Percentiles rank a stretch among this genome's conserved stretches.
Evolutionary conservation across 345 rosid species (phyloP).

Genomic region (Dipteronia dyeriana): DNA sequence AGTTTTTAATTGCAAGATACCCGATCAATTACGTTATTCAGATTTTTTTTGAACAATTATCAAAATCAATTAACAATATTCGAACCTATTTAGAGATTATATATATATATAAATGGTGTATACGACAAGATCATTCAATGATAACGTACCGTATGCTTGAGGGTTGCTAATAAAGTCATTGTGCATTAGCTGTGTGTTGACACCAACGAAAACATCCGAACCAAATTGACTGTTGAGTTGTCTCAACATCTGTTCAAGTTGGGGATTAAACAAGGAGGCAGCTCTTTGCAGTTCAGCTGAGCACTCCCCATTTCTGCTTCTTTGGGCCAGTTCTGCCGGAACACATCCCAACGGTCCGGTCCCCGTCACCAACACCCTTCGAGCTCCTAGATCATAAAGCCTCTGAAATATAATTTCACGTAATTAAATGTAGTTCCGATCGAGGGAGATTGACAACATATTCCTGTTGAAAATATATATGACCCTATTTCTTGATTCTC

Average conservation of each 20-base stretch:
- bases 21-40: too few relatives aligned
- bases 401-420: conserved; percentile 38
- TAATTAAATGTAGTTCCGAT: too few relatives aligned
- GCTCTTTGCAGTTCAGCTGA: conserved; percentile 56
- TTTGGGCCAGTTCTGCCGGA: conserved; percentile 64
- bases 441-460: too few relatives aligned
- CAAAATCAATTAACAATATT: too few relatives aligned
- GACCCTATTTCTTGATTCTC: too few relatives aligned
- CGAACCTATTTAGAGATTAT: too few relatives aligned
- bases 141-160: conserved; percentile 48
- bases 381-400: conserved; percentile 62
- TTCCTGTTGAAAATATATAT: too few relatives aligned
- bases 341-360: conserved; percentile 87
- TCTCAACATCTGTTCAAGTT: conserved; percentile 51
- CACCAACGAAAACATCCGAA: conserved; percentile 54
- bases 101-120: too few relatives aligned
- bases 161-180: conserved; percentile 60
- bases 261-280: conserved; percentile 62
- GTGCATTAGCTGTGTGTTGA: conserved; percentile 48
- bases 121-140: too few relatives aligned
- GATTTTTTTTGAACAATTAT: too few relatives aligned
- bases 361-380: conserved; percentile 84
- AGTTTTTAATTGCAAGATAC: background rate
- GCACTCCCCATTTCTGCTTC: conserved; percentile 63
- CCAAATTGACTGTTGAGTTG: conserved; percentile 46